A percentile compares a stretch with the other conserved stretches of the same genome.
These are phyloP conservation scores for Coemansia sp. DNA, from an alignment of 192 early-diverging fungal genomes.

Conservation along the genomic window DNA sequence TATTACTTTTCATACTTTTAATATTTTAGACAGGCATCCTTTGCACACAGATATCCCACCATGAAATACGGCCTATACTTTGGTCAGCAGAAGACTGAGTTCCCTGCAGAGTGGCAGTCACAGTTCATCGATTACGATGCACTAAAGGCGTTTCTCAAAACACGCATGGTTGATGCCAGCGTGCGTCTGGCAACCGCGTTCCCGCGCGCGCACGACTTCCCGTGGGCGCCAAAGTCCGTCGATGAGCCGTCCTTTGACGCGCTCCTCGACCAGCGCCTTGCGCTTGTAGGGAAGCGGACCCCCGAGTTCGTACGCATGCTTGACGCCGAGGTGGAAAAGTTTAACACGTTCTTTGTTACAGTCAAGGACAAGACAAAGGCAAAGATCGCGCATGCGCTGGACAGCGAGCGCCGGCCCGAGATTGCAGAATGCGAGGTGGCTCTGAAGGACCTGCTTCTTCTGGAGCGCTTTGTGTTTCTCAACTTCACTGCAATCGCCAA, in stretches of 20 bases:
- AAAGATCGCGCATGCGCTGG: constrained; percentile 17
- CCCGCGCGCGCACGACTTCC: constrained; percentile 35
- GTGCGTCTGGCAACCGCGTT: constrained; percentile 43
- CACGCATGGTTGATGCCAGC: constrained; percentile 60
- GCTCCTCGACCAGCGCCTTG: constrained; percentile 59
- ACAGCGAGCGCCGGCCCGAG: constrained; percentile 8
- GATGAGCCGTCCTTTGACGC: constrained; percentile 56
- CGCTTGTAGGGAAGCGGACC: constrained; percentile 58
- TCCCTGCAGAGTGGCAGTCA: constrained; percentile 66
- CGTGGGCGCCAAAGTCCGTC: constrained; percentile 13
- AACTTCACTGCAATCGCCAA: constrained; percentile 85
- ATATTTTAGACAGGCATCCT: background rate
- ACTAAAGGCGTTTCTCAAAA: constrained; percentile 69
- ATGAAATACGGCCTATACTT: constrained; percentile 81
- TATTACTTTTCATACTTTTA: constrained; percentile 1
- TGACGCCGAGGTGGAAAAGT: constrained; percentile 65
- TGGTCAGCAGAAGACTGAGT: constrained; percentile 60
- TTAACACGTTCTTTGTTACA: constrained; percentile 57
- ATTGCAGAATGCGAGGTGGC: constrained; percentile 44
- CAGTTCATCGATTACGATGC: constrained; percentile 71
- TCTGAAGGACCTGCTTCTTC: constrained; percentile 64
- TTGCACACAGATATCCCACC: background rate
- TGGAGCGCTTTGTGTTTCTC: constrained; percentile 80
- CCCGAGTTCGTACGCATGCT: constrained; percentile 69
- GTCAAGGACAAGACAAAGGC: constrained; percentile 33